Percentiles rank a stretch among this genome's conserved stretches.
Conservation (phyloP, 345 rosid species). For the Draba incana region DNA sequence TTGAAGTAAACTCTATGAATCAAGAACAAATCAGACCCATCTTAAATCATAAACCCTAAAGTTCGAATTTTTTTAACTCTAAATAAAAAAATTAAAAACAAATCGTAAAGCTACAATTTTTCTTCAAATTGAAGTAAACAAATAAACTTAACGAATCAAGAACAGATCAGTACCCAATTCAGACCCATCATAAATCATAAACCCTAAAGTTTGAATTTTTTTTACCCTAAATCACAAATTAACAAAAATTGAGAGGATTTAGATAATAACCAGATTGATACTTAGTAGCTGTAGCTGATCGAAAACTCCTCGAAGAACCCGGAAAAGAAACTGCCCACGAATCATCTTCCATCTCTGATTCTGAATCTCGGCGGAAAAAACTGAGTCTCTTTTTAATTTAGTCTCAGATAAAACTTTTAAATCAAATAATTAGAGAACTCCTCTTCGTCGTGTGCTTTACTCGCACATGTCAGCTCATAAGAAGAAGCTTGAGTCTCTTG, state of each 20-base stretch:
- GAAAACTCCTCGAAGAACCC: conserved; percentile 36
- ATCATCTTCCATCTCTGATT: conserved; percentile 43
- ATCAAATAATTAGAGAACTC: conserved; percentile 2
- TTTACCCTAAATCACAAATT: neutral
- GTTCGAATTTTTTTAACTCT: too few relatives aligned
- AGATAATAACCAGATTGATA: conserved; percentile 35
- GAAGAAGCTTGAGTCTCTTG: conserved; percentile 5
- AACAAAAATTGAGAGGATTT: neutral
- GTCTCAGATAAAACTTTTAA: conserved; percentile 1
- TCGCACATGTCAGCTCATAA: conserved; percentile 27
- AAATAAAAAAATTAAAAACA: neutral
- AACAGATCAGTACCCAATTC: neutral
- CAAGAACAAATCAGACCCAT: conserved; percentile 8
- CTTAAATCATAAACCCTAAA: conserved; percentile 15
- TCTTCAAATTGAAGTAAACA: neutral
- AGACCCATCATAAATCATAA: conserved; percentile 5
- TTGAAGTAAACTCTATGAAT: neutral
- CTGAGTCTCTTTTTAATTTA: neutral
- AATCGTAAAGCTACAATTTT: conserved; percentile 29
- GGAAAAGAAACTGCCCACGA: conserved; percentile 40
- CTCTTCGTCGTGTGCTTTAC: conserved; percentile 26
- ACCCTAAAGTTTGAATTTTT: conserved; percentile 5
- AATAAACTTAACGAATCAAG: too few relatives aligned
- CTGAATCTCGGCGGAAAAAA: conserved; percentile 2
- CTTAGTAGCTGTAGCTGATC: conserved; percentile 36